Evolutionary conservation across 2,329 filamentous ascomycete species (phyloP).

Genomic region (Polychaeton citri): DNA sequence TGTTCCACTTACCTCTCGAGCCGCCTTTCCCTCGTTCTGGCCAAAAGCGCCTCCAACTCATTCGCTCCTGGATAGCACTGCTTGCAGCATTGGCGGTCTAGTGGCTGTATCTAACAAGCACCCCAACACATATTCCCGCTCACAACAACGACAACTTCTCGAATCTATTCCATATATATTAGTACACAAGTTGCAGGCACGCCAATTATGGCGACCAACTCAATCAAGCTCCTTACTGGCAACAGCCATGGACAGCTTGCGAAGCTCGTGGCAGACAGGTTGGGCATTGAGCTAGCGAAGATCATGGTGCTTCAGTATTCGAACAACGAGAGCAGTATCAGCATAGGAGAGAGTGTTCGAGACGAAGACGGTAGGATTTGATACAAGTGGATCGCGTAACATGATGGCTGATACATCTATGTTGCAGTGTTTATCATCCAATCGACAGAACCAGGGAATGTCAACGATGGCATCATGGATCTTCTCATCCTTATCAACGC

Average conservation of each 20-base stretch:
- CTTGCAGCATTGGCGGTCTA: no score
- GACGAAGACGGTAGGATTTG: slow-evolving; percentile 71
- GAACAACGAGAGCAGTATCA: slow-evolving; percentile 79
- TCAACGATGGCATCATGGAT: slow-evolving; percentile 98
- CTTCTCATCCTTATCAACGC: slow-evolving; percentile 97
- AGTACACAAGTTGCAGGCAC: not conserved
- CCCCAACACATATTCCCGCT: no score
- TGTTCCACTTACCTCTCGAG: no score
- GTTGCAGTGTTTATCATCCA: slow-evolving; percentile 83
- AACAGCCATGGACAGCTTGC: slow-evolving; percentile 63
- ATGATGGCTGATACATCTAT: slow-evolving; percentile 27
- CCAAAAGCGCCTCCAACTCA: no score
- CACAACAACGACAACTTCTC: no score
- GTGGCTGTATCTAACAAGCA: no score
- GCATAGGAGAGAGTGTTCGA: slow-evolving; percentile 87
- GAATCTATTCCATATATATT: no score
- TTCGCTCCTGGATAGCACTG: no score
- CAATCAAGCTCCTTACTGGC: slow-evolving; percentile 61
- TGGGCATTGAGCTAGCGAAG: slow-evolving; percentile 66
- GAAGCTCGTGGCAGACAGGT: slow-evolving; percentile 54
- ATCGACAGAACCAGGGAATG: slow-evolving; percentile 86
- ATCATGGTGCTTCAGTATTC: slow-evolving; percentile 74
- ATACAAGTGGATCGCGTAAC: no score
- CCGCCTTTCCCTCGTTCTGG: no score
- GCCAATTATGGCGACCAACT: slow-evolving; percentile 52